Evolutionary conservation across 78 protist species (phyloP).

Genomic region (Dictyostelium brefeldianum): DNA sequence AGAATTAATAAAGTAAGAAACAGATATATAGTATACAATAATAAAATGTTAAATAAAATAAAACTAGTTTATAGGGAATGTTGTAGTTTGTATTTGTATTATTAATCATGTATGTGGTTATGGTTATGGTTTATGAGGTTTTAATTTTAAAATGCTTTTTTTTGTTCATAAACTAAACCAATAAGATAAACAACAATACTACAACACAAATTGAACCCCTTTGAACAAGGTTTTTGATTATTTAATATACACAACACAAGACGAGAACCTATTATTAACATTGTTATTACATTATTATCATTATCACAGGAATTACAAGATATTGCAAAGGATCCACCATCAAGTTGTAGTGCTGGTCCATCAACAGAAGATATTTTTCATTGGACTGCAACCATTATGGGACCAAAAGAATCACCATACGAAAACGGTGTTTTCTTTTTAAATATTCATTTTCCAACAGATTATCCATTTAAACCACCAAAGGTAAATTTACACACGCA

Average conservation of each 20-base stretch:
- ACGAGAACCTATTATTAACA: no score
- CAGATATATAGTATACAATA: background rate
- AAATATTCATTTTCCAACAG: slow-evolving; percentile 95
- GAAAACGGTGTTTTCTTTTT: slow-evolving; percentile 94
- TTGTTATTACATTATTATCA: no score
- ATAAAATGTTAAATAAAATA: no score
- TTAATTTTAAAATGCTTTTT: no score
- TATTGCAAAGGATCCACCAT: slow-evolving; percentile 95
- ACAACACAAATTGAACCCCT: no score
- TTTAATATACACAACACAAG: no score
- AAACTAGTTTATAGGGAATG: no score
- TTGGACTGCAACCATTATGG: slow-evolving; percentile 98
- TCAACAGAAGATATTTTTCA: slow-evolving; percentile 93
- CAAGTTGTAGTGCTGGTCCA: slow-evolving; percentile 97
- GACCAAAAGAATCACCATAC: slow-evolving; percentile 95
- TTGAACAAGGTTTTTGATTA: no score
- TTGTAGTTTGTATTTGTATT: background rate
- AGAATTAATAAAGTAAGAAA: slow-evolving; percentile 5
- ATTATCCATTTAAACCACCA: slow-evolving; percentile 99
- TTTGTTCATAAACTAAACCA: no score
- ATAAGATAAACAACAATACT: no score
- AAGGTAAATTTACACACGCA: slow-evolving; percentile 62
- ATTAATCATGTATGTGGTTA: no score
- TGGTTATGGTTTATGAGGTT: no score
- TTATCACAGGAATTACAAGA: slow-evolving; percentile 92